Conservation (phyloP, 257 asterid genomes). For the Gentiana straminea region DNA sequence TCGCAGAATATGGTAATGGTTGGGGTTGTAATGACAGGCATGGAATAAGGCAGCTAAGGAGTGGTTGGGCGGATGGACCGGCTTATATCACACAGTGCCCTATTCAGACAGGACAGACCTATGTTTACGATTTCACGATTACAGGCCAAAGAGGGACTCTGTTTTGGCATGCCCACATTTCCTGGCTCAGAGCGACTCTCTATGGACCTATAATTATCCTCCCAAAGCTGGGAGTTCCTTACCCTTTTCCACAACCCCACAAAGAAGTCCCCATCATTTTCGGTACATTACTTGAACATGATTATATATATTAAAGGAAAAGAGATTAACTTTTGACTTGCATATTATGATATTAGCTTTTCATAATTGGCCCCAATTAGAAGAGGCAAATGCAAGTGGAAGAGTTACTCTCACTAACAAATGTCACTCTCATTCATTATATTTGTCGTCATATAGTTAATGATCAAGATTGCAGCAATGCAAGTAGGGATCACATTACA, state of each 20-base stretch:
- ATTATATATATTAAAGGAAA: not conserved
- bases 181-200: slow-evolving; percentile 55
- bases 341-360: too few species aligned
- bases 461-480: not conserved
- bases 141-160: slow-evolving; percentile 52
- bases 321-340: too few species aligned
- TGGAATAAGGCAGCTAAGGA: slow-evolving; percentile 45
- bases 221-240: slow-evolving; percentile 36
- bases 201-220: slow-evolving; percentile 54
- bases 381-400: too few species aligned
- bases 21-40: slow-evolving; percentile 30
- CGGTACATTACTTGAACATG: slow-evolving; percentile 13
- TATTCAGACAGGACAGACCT: slow-evolving; percentile 47
- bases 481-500: not conserved
- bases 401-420: too few species aligned
- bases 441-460: too few species aligned
- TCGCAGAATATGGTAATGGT: too few species aligned
- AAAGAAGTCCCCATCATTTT: slow-evolving; percentile 42
- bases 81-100: slow-evolving; percentile 62
- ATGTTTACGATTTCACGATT: slow-evolving; percentile 48
- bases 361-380: too few species aligned
- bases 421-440: too few species aligned
- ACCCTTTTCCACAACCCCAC: slow-evolving; percentile 46
- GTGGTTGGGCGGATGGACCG: slow-evolving; percentile 71
- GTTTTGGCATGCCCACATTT: slow-evolving; percentile 67